These are phyloP conservation scores for Colletotrichum viniferum DNA, from an alignment of 2,329 filamentous ascomycete genomes.

Conservation along the genomic window DNA sequence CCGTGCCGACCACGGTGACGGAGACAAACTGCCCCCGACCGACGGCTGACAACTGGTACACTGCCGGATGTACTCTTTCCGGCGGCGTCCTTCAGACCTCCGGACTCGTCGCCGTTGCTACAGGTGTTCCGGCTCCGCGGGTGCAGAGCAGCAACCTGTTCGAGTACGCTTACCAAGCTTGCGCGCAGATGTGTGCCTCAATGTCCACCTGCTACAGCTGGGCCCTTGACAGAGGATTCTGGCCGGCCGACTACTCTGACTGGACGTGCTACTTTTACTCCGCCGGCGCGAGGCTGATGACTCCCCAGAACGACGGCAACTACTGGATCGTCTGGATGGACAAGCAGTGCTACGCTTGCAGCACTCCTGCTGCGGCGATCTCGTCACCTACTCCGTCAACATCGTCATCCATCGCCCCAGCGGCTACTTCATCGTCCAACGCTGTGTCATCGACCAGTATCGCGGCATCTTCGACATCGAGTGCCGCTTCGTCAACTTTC, in stretches of 20 bases:
- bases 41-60: not conserved
- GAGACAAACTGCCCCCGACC: not conserved
- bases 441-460: not conserved
- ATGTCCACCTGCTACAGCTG: not conserved
- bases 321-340: constrained; percentile 8
- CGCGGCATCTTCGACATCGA: not conserved
- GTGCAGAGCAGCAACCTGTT: not conserved
- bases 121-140: not conserved
- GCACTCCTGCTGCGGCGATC: not conserved
- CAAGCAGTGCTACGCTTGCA: not conserved
- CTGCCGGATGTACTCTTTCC: constrained; percentile 3
- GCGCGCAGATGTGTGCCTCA: constrained; percentile 1
- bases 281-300: not conserved
- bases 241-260: not conserved
- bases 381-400: not conserved
- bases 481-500: not conserved
- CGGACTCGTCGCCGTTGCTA: not conserved
- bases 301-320: not conserved
- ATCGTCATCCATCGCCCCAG: not conserved
- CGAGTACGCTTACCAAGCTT: not conserved
- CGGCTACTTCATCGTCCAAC: not conserved
- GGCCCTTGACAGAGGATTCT: constrained; percentile 1
- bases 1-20: not conserved
- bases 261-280: constrained; percentile 13
- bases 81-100: not conserved